Conservation (phyloP, 148 eudicot genomes). For the Linanthus parryae region DNA sequence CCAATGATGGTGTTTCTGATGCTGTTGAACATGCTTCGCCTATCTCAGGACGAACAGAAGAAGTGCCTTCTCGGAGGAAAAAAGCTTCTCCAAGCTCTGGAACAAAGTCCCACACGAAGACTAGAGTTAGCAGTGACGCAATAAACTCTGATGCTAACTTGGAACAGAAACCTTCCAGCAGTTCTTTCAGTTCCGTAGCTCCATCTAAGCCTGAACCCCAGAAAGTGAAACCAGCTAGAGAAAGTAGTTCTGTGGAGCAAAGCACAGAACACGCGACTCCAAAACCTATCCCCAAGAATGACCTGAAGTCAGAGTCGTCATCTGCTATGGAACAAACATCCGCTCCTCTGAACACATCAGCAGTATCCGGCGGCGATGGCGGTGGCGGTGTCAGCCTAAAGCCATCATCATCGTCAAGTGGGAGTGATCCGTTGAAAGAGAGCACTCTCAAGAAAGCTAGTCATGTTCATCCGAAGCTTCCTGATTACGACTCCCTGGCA, state of each 20-base stretch:
- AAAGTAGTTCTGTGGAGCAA: slow-evolving; percentile 15
- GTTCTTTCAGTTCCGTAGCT: slow-evolving; percentile 10
- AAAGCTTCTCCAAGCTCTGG: slow-evolving; percentile 34
- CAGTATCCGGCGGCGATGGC: slow-evolving; percentile 14
- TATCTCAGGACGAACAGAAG: slow-evolving; percentile 18
- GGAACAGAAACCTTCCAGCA: slow-evolving; percentile 20
- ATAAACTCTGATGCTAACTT: slow-evolving; percentile 15
- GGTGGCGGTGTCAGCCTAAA: too few relatives aligned
- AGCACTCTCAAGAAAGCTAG: slow-evolving; percentile 49
- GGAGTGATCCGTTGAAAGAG: slow-evolving; percentile 30
- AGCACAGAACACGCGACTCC: slow-evolving; percentile 19
- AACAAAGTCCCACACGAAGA: slow-evolving; percentile 22
- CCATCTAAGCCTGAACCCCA: slow-evolving; percentile 10
- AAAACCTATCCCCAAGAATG: slow-evolving; percentile 12
- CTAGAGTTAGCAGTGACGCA: too few relatives aligned
- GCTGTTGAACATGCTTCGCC: too few relatives aligned
- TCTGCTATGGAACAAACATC: slow-evolving; percentile 26
- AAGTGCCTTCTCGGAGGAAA: slow-evolving; percentile 67
- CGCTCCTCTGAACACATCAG: slow-evolving; percentile 7
- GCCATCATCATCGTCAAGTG: slow-evolving; percentile 20
- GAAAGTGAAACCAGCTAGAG: slow-evolving; percentile 6
- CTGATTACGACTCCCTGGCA: slow-evolving; percentile 68
- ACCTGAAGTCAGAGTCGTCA: slow-evolving; percentile 14
- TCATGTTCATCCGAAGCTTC: slow-evolving; percentile 98
- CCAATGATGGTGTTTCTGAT: too few relatives aligned